Evolutionary conservation across 129 eudicot genomes (phyloP), one percentile per base, ranked within the genome.

Genomic region (Arctium lappa): DNA sequence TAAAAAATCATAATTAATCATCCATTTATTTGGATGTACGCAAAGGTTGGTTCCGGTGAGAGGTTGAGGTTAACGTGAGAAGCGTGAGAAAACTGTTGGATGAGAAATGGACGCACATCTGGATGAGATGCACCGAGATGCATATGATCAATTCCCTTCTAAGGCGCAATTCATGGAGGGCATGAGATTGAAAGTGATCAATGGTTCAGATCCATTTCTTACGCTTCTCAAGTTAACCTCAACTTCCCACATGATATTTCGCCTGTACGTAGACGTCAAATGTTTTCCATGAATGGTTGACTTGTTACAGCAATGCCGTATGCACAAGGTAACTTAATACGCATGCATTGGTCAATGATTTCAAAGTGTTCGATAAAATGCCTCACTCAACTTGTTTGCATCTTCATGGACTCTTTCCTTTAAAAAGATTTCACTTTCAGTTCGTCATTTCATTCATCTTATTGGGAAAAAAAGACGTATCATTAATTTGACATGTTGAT

Each of bases 301-400:
- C 80, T 33, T 60, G 9, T n/a, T 77, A 77, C 6, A 27, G n/a
- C 72, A 77, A 77, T 6, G 4, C 72, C 72, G 36, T 77, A 46
- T 62, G 10, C 72, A 8, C 11, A 77, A 56, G 53, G 32, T 36
- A 56, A 60, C 36, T 62, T 48, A 60, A 77, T 77, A 2, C 8
- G 56, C 22, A 36, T 60, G 72, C 29, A 75, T 16, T 53, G 34
- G 60, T 56, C 31, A 77, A 36, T 34, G 40, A 50, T 50, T 50
- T 77, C 72, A 10, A 32, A 3, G 33, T 76, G 11, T 53, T 16
- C 48, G 62, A 56, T 32, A 8, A 32, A 16, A 5, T 76, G 18
- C n/a, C 50, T 56, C 72, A 36, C 7, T 11, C 7, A 33, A 34
- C 22, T 34, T 77, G 50, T n/a, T 34, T 56, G 48, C 50, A 77